Base-by-base conservation (phyloP, 2,329 filamentous ascomycete genomes). In the Ceratocystis smalleyi region DNA sequence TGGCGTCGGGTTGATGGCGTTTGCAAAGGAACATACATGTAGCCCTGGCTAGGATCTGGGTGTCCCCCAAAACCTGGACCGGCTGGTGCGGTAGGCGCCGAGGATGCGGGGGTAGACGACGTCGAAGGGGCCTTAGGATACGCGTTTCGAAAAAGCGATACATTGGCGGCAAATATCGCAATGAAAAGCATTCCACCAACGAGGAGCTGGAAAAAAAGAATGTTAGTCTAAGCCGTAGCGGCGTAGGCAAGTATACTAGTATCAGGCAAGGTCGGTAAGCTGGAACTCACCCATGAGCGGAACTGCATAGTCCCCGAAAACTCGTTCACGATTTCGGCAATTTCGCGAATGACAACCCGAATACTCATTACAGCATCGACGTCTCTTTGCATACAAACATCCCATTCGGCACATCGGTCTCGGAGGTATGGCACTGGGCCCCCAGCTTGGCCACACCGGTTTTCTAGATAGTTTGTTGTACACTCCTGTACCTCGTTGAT, bases 271-370 rank as follows among this genome's bases (percentile, higher is more conserved):
- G 24, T 1, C 47, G 17, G 19, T 24, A 27, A 51, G 19, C 5
- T 22, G 22, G 19, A 43, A 73, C 78, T 68, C 74, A 83, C 81
- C 75, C 80, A 81, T 8, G 81, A 79, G 74, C 96, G 96, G 74
- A 89, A 87, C 68, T 87, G 90, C 74, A 97, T 91, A 5, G 89
- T 85, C 70, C 95, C 90, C 3, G 95, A 86, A 73, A 97, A 96
- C 70, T 87, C 87, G 72, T 97, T 96, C 74, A 97, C 86, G 49
- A 99, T 95, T 71, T 90, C 84, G 0, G 92, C 92, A 71, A 96
- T 88, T 30, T 91, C 94, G 71, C 89, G 87, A 4, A 90, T 91
- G 19, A 87, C 89, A 47, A 96, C 84, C 70, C 86, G 87, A 51
- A 92, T 87, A 45, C 86, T 81, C 69, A 89, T 91, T 64, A 96